A percentile compares a stretch with the other conserved stretches of the same genome.
phyloP scores from a whole-genome alignment of 208 protist species.

The Crithidia fasciculata region DNA sequence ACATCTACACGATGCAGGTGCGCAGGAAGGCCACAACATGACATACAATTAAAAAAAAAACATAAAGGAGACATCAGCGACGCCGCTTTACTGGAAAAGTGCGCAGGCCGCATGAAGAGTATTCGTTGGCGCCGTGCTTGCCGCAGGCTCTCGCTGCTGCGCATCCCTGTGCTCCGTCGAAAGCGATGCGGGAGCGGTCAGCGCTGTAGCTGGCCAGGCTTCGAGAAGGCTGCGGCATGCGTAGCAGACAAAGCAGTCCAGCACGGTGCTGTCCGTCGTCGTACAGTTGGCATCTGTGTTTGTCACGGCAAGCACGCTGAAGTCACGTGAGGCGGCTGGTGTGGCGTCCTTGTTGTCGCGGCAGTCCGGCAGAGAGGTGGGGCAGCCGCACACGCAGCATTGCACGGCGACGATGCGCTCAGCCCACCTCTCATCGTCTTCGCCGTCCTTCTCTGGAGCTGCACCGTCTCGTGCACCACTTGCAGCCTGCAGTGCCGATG shows the following conservation, averaged over 20 bases:
- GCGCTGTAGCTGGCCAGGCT: constrained; percentile 15
- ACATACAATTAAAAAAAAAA: neutral
- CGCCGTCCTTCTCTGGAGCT: neutral
- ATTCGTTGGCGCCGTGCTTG: neutral
- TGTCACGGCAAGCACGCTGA: neutral
- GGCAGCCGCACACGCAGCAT: constrained; percentile 40
- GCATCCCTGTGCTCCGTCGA: neutral
- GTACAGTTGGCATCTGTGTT: neutral
- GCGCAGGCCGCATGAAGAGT: neutral
- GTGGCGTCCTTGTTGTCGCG: neutral
- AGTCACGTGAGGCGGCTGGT: neutral
- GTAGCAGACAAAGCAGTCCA: constrained; percentile 25
- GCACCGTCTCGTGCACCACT: neutral
- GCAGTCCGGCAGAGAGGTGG: constrained; percentile 1
- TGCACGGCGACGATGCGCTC: constrained; percentile 8
- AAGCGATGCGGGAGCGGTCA: neutral
- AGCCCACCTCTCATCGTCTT: neutral
- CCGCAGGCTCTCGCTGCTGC: neutral
- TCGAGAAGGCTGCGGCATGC: constrained; percentile 26
- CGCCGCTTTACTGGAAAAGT: neutral
- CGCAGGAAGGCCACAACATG: too few species aligned
- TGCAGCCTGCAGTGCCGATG: neutral
- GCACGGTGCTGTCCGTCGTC: neutral
- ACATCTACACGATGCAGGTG: too few species aligned
- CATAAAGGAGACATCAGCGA: neutral